Evolutionary conservation across 495 filamentous ascomycete genomes (phyloP).

Genomic region (Penicillium mononematosum): DNA sequence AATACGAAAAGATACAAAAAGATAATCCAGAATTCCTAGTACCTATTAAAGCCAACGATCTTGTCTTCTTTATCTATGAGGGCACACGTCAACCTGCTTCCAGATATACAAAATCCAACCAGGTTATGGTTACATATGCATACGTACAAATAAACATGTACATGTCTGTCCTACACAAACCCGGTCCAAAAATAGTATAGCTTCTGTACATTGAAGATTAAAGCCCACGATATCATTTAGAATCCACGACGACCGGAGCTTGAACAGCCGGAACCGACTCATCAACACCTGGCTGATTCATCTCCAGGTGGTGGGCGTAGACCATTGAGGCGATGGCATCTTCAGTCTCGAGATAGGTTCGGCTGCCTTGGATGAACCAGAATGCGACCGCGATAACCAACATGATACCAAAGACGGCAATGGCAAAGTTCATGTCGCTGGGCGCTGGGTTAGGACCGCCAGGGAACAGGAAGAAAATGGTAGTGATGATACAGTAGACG

Average conservation of each 20-base stretch:
- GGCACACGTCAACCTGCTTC: not conserved
- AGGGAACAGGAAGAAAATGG: slow-evolving; percentile 51
- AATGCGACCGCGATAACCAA: slow-evolving; percentile 44
- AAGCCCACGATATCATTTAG: not conserved
- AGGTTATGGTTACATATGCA: not conserved
- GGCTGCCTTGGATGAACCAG: slow-evolving; percentile 42
- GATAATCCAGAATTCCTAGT: too few species aligned
- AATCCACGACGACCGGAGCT: not conserved
- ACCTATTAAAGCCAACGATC: not conserved
- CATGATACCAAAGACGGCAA: slow-evolving; percentile 52
- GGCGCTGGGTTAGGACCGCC: slow-evolving; percentile 38
- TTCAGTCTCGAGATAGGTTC: slow-evolving; percentile 42
- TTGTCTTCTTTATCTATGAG: not conserved
- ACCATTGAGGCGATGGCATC: slow-evolving; percentile 44
- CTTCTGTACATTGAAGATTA: not conserved
- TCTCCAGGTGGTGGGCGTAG: slow-evolving; percentile 41
- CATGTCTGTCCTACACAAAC: not conserved
- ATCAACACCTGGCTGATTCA: slow-evolving; percentile 4
- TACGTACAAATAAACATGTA: not conserved
- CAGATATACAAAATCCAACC: not conserved
- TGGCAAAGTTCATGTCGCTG: slow-evolving; percentile 50
- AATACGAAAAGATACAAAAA: too few species aligned
- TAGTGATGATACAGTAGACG: slow-evolving; percentile 46
- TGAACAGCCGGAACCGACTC: not conserved
- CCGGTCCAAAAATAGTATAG: not conserved